A percentile compares a stretch with the other conserved stretches of the same genome.
These are phyloP conservation scores for Keithomyces neogunnii DNA, from an alignment of 2,329 filamentous ascomycete genomes.

Conservation along the genomic window DNA sequence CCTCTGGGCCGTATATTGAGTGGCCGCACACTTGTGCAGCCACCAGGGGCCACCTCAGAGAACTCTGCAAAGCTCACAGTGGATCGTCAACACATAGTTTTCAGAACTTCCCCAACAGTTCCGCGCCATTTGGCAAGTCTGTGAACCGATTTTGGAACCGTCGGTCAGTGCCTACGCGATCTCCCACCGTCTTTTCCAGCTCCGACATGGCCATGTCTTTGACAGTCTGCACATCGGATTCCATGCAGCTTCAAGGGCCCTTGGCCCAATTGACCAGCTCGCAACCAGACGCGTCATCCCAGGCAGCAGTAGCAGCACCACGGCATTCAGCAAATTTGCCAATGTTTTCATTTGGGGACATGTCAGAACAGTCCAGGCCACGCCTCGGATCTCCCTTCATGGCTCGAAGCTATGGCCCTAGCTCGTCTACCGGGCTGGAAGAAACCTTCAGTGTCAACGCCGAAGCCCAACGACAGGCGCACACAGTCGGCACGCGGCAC, in stretches of 20 bases:
- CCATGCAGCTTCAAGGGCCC: slow-evolving; percentile 55
- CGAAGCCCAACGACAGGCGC: slow-evolving; percentile 32
- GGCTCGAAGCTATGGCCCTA: slow-evolving; percentile 53
- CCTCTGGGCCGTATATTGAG: slow-evolving; percentile 40
- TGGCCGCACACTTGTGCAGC: slow-evolving; percentile 59
- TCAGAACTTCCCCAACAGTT: slow-evolving; percentile 42
- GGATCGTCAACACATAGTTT: slow-evolving; percentile 33
- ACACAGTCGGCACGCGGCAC: slow-evolving; percentile 41
- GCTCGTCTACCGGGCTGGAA: slow-evolving; percentile 42
- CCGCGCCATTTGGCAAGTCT: slow-evolving; percentile 46
- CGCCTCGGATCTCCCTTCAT: slow-evolving; percentile 48
- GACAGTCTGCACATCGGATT: slow-evolving; percentile 52
- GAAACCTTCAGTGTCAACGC: slow-evolving; percentile 24
- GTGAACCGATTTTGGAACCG: slow-evolving; percentile 41
- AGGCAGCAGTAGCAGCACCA: slow-evolving; percentile 4
- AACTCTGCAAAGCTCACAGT: slow-evolving; percentile 51
- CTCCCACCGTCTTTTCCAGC: slow-evolving; percentile 44
- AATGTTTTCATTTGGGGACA: slow-evolving; percentile 11
- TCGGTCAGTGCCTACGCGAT: slow-evolving; percentile 36
- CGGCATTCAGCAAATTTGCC: neutral
- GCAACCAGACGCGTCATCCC: slow-evolving; percentile 12
- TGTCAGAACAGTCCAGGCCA: slow-evolving; percentile 12
- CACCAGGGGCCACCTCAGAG: slow-evolving; percentile 52
- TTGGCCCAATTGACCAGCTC: slow-evolving; percentile 51
- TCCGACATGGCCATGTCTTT: slow-evolving; percentile 57